Base-by-base conservation (phyloP, 306 rosid genomes). In the Hylodesmum podocarpum region DNA sequence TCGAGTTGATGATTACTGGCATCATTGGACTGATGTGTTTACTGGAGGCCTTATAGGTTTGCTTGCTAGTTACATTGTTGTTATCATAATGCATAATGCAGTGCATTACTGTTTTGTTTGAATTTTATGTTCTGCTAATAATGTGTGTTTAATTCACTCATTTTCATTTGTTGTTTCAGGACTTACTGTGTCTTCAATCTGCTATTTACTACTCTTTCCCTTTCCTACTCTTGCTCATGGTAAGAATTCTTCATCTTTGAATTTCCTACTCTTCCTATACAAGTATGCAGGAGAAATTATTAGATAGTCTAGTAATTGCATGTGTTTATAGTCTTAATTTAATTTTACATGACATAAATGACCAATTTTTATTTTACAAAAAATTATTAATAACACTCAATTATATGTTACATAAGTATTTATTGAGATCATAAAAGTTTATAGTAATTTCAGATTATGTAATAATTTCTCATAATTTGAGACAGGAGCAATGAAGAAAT, bases 1-100 rank as follows among this genome's bases (percentile, higher is more conserved):
- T 37, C 78, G 84, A 34, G 91, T 87, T 47, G 87, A 85, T 74
- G 91, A 87, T 76, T 87, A 87, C 34, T 87, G 91, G 87, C 91
- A 87, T 71, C 91, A 85, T 70, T 87, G 91, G 91, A 80, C 84
- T 36, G 91, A 87, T 61, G 91, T 87, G 28, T 78, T 85, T 57
- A 11, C 77, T 19, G 91, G 91, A 73, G 87, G 54, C 69, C 31
- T 87, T 18, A 65, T 87, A 77, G 91, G 91, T 84, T 6, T 40
- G 5, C 9, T 13, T 66, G 0, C 47, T 57, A 14, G 22, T 18
- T 50, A 31, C 51, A 50, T n/a, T n/a, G 0, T 49, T 10, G 25
- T 39, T 61, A 34, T 46, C 65, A 27, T 68, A 55, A 66, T 24
- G 66, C 65, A 27, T 68, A 55, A 66, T 24, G 66, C 33, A 41